Evolutionary conservation across 768 basidiomycete species (phyloP).

Genomic region (Gyrodon lividus): DNA sequence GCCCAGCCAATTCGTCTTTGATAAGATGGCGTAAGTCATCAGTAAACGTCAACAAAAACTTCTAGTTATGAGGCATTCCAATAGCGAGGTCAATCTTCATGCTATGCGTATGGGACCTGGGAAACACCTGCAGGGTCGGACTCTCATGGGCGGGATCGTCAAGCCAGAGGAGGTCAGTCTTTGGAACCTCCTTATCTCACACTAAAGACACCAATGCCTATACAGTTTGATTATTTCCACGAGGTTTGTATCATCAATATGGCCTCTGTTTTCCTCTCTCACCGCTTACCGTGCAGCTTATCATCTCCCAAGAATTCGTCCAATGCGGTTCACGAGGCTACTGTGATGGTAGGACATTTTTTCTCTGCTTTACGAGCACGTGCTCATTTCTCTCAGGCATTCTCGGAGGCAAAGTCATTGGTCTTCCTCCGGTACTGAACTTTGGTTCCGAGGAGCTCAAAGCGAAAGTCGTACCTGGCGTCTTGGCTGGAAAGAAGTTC

Average conservation of each 20-base stretch:
- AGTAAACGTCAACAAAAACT: not conserved
- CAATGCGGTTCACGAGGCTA: slow-evolving; percentile 61
- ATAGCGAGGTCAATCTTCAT: slow-evolving; percentile 67
- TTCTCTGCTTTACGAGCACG: not conserved
- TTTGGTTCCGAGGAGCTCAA: slow-evolving; percentile 57
- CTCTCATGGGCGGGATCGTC: slow-evolving; percentile 70
- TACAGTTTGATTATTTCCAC: slow-evolving; percentile 68
- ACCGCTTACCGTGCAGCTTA: slow-evolving; percentile 36
- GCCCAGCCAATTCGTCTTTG: slow-evolving; percentile 71
- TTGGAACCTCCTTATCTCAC: not conserved
- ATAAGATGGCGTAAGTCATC: slow-evolving; percentile 70
- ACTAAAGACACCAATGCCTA: slow-evolving; percentile 19
- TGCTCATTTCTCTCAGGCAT: slow-evolving; percentile 28
- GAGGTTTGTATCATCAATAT: slow-evolving; percentile 52
- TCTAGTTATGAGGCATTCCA: not conserved
- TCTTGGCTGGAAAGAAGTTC: slow-evolving; percentile 63
- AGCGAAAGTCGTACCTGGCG: slow-evolving; percentile 46
- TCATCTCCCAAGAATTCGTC: slow-evolving; percentile 63
- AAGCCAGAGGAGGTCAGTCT: slow-evolving; percentile 66
- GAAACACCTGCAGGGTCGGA: slow-evolving; percentile 76
- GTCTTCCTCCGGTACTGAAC: slow-evolving; percentile 70
- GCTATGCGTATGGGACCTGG: slow-evolving; percentile 94
- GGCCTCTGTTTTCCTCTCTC: not conserved
- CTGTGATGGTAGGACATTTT: slow-evolving; percentile 50
- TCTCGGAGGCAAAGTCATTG: slow-evolving; percentile 63